Conservation (phyloP, 2,329 filamentous ascomycete genomes). For the Sarocladiaceae sp. region DNA sequence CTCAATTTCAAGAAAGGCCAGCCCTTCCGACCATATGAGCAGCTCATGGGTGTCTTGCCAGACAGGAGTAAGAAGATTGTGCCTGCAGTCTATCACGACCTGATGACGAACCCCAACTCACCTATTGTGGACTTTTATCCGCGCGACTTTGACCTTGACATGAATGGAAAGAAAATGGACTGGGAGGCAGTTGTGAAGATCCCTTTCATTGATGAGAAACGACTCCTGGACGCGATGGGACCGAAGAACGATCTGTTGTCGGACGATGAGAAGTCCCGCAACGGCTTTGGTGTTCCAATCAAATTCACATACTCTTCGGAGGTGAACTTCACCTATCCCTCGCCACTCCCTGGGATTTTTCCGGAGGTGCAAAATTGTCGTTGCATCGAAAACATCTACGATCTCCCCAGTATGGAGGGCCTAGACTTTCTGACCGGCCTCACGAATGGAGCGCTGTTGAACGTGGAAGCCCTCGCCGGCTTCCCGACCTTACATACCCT, state of each 20-base stretch:
- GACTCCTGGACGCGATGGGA: conserved; percentile 80
- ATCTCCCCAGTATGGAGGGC: conserved; percentile 87
- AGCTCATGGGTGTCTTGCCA: conserved; percentile 96
- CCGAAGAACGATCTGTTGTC: conserved; percentile 76
- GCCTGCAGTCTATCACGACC: conserved; percentile 75
- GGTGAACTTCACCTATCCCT: conserved; percentile 78
- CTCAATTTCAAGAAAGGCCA: conserved; percentile 92
- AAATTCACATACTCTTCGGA: conserved; percentile 86
- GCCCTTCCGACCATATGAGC: conserved; percentile 91
- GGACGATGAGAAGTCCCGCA: conserved; percentile 74
- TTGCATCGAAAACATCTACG: conserved; percentile 94
- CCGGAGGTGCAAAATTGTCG: conserved; percentile 82
- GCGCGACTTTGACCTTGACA: conserved; percentile 92
- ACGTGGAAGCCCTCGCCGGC: conserved; percentile 78
- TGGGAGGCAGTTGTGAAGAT: conserved; percentile 99
- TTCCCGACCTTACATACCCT: conserved; percentile 89
- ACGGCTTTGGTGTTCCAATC: conserved; percentile 85
- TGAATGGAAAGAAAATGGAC: conserved; percentile 99
- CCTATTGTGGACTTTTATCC: conserved; percentile 98
- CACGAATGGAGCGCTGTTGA: conserved; percentile 78
- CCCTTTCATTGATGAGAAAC: conserved; percentile 92
- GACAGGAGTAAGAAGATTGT: conserved; percentile 98
- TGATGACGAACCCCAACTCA: conserved; percentile 88
- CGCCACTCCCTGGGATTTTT: conserved; percentile 84
- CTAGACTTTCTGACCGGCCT: conserved; percentile 81